These are phyloP conservation scores for Potentilla sterilis DNA, from an alignment of 306 rosid genomes.

Conservation along the genomic window DNA sequence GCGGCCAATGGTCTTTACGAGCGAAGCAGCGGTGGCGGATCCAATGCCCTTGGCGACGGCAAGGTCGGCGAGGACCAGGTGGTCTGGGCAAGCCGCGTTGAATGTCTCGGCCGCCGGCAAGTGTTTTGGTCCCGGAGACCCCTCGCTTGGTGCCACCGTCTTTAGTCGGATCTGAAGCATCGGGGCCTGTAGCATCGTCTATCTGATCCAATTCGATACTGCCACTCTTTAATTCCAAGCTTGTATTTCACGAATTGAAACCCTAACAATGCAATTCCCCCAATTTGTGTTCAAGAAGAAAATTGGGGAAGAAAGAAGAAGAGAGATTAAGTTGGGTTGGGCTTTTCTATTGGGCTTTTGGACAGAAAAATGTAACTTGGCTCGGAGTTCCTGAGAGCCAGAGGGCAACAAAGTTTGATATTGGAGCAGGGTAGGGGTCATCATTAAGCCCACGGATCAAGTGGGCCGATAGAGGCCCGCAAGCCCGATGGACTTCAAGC, in stretches of 20 bases:
- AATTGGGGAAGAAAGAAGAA: neutral
- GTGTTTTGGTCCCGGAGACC: slow-evolving; percentile 53
- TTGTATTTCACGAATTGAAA: neutral
- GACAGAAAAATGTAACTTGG: no score
- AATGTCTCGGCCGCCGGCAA: slow-evolving; percentile 59
- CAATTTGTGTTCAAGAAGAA: neutral
- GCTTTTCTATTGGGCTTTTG: neutral
- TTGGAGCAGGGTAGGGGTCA: no score
- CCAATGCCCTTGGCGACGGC: slow-evolving; percentile 98
- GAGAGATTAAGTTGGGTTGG: neutral
- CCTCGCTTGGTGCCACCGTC: slow-evolving; percentile 58
- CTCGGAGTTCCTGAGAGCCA: no score
- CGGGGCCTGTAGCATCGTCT: slow-evolving; percentile 63
- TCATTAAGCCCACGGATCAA: no score
- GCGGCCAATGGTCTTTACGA: slow-evolving; percentile 76
- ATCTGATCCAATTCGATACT: neutral
- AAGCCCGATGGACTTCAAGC: no score
- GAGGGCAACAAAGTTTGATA: no score
- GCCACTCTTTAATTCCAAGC: no score
- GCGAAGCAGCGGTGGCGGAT: slow-evolving; percentile 61
- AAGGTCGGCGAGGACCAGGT: slow-evolving; percentile 92
- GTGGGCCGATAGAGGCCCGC: no score
- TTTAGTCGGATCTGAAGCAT: slow-evolving; percentile 99
- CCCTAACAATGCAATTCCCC: neutral
- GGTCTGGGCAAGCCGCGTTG: slow-evolving; percentile 98